Conservation (phyloP, 2,329 filamentous ascomycete genomes). For the Alternaria conjuncta region DNA sequence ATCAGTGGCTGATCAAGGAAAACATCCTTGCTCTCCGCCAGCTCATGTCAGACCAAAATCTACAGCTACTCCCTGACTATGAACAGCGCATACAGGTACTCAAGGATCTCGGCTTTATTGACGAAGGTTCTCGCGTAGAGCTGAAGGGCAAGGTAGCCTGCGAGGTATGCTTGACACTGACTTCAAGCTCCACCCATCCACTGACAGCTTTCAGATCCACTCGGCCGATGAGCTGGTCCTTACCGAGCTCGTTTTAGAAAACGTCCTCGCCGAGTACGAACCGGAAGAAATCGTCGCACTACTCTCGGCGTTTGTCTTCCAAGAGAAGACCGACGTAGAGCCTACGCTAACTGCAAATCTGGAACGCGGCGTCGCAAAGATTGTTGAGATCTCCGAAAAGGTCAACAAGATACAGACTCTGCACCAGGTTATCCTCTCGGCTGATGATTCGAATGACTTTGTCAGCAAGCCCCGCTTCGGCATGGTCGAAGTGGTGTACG, state of each 20-base stretch:
- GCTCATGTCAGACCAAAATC: constrained; percentile 92
- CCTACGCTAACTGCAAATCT: constrained; percentile 83
- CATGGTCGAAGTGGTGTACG: constrained; percentile 95
- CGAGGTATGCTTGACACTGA: constrained; percentile 60
- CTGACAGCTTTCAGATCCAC: constrained; percentile 67
- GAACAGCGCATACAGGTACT: constrained; percentile 92
- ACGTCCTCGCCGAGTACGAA: constrained; percentile 92
- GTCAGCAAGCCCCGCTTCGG: constrained; percentile 86
- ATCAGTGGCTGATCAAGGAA: constrained; percentile 95
- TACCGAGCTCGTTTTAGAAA: constrained; percentile 95
- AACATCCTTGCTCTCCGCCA: constrained; percentile 87
- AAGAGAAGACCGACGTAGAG: constrained; percentile 87
- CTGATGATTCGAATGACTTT: constrained; percentile 93
- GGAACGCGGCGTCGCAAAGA: constrained; percentile 81
- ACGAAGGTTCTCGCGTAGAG: constrained; percentile 84
- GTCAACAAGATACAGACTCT: constrained; percentile 88
- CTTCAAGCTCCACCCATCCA: background rate
- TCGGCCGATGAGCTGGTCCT: constrained; percentile 95
- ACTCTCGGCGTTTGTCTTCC: constrained; percentile 93
- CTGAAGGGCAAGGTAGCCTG: constrained; percentile 98
- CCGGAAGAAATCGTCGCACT: constrained; percentile 96
- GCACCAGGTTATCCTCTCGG: constrained; percentile 88
- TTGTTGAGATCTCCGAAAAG: constrained; percentile 88
- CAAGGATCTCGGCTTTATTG: constrained; percentile 90
- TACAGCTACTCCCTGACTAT: constrained; percentile 94